Conservation (phyloP, 2,329 filamentous ascomycete genomes). For the Neofusicoccum cordaticola region DNA sequence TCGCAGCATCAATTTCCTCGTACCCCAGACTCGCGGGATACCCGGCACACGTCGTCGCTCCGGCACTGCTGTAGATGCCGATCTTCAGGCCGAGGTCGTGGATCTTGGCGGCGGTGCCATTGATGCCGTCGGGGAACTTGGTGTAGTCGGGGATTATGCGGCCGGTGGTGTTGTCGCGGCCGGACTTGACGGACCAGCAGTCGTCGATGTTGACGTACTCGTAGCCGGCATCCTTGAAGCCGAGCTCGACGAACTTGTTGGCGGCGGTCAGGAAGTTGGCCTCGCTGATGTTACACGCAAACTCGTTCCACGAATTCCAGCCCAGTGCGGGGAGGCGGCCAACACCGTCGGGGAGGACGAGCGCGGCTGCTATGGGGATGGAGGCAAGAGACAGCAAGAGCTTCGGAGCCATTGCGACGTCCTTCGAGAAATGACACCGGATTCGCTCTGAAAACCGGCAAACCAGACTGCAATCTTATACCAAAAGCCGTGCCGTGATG, state of each 20-base stretch:
- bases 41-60: slow-evolving; percentile 48
- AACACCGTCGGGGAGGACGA: slow-evolving; percentile 19
- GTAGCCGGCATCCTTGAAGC: slow-evolving; percentile 55
- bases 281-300: slow-evolving; percentile 52
- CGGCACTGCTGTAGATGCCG: slow-evolving; percentile 61
- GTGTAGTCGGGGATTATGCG: slow-evolving; percentile 36
- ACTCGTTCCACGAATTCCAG: slow-evolving; percentile 56
- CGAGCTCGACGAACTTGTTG: slow-evolving; percentile 48
- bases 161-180: slow-evolving; percentile 46
- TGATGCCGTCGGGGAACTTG: slow-evolving; percentile 60
- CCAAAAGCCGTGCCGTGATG: too few relatives aligned
- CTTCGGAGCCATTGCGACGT: neutral
- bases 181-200: slow-evolving; percentile 52
- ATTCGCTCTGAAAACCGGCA: too few relatives aligned
- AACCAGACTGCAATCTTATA: too few relatives aligned
- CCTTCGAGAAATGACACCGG: neutral
- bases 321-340: slow-evolving; percentile 25
- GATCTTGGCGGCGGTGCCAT: slow-evolving; percentile 51
- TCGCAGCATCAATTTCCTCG: slow-evolving; percentile 57
- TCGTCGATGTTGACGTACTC: slow-evolving; percentile 61
- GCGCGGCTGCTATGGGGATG: slow-evolving; percentile 12
- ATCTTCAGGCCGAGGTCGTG: slow-evolving; percentile 59
- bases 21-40: slow-evolving; percentile 58
- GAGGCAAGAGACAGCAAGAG: neutral
- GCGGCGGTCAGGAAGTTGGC: slow-evolving; percentile 49